Evolutionary conservation across 768 basidiomycete genomes (phyloP).

Genomic region (Clitopilus passeckerianus): DNA sequence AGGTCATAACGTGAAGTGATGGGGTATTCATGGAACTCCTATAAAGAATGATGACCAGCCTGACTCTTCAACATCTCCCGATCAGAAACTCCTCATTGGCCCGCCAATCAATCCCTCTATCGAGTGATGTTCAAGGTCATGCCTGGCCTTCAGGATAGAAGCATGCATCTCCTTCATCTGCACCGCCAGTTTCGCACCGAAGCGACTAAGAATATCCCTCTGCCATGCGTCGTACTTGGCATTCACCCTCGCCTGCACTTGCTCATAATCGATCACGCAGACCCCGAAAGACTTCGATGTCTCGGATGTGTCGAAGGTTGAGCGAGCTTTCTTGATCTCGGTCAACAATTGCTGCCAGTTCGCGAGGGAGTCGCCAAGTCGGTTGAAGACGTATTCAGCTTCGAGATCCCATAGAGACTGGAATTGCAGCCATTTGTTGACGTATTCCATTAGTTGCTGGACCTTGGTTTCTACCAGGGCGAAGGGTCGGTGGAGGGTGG

Average conservation of each 20-base stretch:
- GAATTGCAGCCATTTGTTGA: conserved; percentile 98
- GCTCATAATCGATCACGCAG: conserved; percentile 95
- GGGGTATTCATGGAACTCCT: neutral
- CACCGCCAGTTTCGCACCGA: conserved; percentile 88
- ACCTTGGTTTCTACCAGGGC: conserved; percentile 84
- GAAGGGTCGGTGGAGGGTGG: conserved; percentile 78
- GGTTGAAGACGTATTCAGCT: conserved; percentile 93
- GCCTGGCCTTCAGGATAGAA: conserved; percentile 85
- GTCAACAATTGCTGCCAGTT: conserved; percentile 95
- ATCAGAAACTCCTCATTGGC: conserved; percentile 43
- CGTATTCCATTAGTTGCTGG: conserved; percentile 83
- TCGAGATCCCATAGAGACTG: conserved; percentile 99
- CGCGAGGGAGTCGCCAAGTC: conserved; percentile 88
- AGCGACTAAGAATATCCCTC: conserved; percentile 86
- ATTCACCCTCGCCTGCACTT: conserved; percentile 95
- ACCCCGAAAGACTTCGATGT: conserved; percentile 90
- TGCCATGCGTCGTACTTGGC: conserved; percentile 99
- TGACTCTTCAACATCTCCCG: neutral
- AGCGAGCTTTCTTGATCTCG: conserved; percentile 94
- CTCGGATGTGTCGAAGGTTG: conserved; percentile 96
- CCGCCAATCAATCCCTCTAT: conserved; percentile 84
- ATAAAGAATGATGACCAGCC: neutral
- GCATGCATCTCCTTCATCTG: conserved; percentile 99
- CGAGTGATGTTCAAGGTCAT: conserved; percentile 94
- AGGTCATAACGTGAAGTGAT: neutral